A percentile compares a stretch with the other conserved stretches of the same genome.
These are phyloP conservation scores for Leccinum olivaceopallidum DNA, from an alignment of 768 basidiomycete species.

Conservation along the genomic window DNA sequence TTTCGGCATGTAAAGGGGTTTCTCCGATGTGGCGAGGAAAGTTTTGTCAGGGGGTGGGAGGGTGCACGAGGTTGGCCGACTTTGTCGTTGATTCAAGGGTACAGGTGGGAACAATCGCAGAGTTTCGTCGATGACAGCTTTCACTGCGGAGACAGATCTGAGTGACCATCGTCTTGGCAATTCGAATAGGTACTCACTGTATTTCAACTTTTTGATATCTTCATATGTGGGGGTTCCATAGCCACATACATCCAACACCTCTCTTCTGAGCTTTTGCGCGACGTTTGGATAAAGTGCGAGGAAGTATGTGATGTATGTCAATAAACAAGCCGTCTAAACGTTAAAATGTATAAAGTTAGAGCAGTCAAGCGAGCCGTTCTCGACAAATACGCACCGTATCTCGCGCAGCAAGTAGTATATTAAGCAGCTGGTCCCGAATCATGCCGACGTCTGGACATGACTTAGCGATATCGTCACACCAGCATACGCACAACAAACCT, in stretches of 20 bases:
- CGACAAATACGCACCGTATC: conserved; percentile 59
- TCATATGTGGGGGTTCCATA: conserved; percentile 53
- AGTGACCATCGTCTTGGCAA: conserved; percentile 2
- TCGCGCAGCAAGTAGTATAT: conserved; percentile 72
- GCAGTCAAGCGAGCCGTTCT: neutral
- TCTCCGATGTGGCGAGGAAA: conserved; percentile 35
- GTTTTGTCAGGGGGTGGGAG: conserved; percentile 55
- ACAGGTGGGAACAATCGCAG: conserved; percentile 80
- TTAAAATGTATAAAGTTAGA: neutral
- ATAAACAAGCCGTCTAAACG: conserved; percentile 60
- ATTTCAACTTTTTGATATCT: conserved; percentile 58
- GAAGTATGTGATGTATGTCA: conserved; percentile 72
- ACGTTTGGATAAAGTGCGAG: conserved; percentile 66
- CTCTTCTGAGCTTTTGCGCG: conserved; percentile 50
- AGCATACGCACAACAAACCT: conserved; percentile 38
- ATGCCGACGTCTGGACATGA: conserved; percentile 51
- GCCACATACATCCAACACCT: conserved; percentile 61
- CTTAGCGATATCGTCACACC: conserved; percentile 6
- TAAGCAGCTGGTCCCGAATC: conserved; percentile 78
- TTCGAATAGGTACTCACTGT: conserved; percentile 46
- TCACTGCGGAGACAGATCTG: conserved; percentile 42
- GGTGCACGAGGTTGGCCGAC: conserved; percentile 46
- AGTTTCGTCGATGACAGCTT: conserved; percentile 78
- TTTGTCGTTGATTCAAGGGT: conserved; percentile 68
- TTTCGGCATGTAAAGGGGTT: conserved; percentile 60